phyloP scores from a whole-genome alignment of 148 eudicot genomes.

The Vaccinium macrocarpon region DNA sequence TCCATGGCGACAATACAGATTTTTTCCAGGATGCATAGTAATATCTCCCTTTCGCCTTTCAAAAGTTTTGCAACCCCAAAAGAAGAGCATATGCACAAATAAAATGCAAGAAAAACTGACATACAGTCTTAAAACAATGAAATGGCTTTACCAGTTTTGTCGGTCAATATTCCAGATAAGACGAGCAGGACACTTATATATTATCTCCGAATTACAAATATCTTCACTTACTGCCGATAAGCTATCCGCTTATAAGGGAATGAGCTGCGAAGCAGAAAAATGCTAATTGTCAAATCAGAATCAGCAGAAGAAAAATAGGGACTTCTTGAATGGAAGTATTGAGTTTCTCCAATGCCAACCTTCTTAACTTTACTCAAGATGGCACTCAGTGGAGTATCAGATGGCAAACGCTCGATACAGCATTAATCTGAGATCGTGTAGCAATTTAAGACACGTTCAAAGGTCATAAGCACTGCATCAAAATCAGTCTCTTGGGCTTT shows the following conservation, averaged over 20 bases:
- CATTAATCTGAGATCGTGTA: conserved; percentile 51
- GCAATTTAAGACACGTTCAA: background rate
- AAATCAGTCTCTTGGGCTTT: conserved; percentile 9
- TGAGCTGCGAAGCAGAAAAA: conserved; percentile 53
- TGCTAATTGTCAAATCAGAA: background rate
- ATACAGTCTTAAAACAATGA: background rate
- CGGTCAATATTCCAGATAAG: conserved; percentile 71
- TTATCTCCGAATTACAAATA: conserved; percentile 51
- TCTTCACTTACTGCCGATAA: conserved; percentile 61
- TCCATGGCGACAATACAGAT: background rate
- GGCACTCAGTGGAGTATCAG: conserved; percentile 65
- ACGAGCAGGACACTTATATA: conserved; percentile 70
- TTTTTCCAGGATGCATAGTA: background rate
- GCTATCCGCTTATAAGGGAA: conserved; percentile 60
- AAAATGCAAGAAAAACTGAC: conserved; percentile 7
- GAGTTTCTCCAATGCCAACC: conserved; percentile 39
- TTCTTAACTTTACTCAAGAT: conserved; percentile 68
- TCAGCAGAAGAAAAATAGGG: background rate
- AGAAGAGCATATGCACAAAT: background rate
- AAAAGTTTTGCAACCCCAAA: background rate
- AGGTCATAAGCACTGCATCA: background rate
- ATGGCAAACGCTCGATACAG: conserved; percentile 69
- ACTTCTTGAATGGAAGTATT: background rate
- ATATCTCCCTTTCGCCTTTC: background rate
- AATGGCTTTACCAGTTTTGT: conserved; percentile 60